Percentiles rank a stretch among this genome's conserved stretches.
phyloP scores from a whole-genome alignment of 495 filamentous ascomycete species.

The Penicillium tannophilum region DNA sequence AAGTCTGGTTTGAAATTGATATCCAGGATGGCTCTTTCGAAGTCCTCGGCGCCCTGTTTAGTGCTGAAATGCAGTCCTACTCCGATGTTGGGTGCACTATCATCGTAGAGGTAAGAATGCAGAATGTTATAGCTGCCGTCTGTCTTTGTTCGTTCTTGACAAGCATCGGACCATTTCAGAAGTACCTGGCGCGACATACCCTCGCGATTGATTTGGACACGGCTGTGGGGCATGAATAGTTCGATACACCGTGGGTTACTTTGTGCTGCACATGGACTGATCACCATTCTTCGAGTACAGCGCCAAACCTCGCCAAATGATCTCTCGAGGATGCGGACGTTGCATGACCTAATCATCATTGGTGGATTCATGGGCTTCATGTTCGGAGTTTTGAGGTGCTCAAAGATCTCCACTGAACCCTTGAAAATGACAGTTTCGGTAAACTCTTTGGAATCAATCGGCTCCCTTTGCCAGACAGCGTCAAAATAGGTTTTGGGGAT shows the following conservation, averaged over 20 bases:
- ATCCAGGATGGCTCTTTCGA: constrained; percentile 33
- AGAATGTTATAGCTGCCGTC: constrained; percentile 41
- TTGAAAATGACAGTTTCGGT: constrained; percentile 40
- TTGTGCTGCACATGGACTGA: constrained; percentile 42
- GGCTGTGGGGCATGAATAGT: constrained; percentile 41
- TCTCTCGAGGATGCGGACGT: constrained; percentile 45
- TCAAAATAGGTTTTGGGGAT: constrained; percentile 43
- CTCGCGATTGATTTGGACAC: constrained; percentile 37
- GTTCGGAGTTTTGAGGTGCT: constrained; percentile 34
- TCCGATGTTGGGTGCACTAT: constrained; percentile 39
- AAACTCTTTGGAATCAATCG: constrained; percentile 37
- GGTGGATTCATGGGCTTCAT: constrained; percentile 41
- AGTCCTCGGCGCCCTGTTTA: constrained; percentile 31
- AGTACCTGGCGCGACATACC: constrained; percentile 32
- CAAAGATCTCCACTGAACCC: constrained; percentile 37
- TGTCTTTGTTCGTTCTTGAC: constrained; percentile 35
- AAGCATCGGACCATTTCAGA: constrained; percentile 48
- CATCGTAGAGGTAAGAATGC: constrained; percentile 41
- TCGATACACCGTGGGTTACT: constrained; percentile 36
- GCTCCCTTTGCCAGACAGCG: constrained; percentile 38
- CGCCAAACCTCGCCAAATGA: constrained; percentile 42
- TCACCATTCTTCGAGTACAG: constrained; percentile 41
- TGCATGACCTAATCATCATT: constrained; percentile 34
- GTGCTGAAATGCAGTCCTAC: constrained; percentile 33
- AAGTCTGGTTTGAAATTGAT: constrained; percentile 29